A percentile compares a stretch with the other conserved stretches of the same genome.
Evolutionary conservation across 208 protist species (phyloP).

Genomic region (Phytomonas francai): DNA sequence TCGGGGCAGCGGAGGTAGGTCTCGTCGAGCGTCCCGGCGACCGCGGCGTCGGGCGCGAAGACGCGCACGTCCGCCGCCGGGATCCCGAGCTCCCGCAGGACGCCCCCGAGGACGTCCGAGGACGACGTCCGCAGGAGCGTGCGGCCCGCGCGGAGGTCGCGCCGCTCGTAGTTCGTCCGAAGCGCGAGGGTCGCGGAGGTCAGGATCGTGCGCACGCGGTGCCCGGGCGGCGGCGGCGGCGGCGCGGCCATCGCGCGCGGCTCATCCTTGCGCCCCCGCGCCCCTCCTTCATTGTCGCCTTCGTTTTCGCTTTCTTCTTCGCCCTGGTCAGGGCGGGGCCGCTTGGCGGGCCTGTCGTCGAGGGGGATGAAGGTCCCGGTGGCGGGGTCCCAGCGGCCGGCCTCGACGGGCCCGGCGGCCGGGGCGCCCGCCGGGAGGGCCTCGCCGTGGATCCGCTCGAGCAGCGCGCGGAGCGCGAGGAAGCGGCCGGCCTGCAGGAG

Average conservation of each 20-base stretch:
- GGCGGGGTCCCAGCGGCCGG: constrained; percentile 64
- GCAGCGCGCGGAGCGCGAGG: constrained; percentile 95
- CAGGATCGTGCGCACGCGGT: constrained; percentile 76
- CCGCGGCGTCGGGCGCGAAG: constrained; percentile 71
- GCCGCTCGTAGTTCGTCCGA: constrained; percentile 80
- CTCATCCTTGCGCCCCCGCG: constrained; percentile 33
- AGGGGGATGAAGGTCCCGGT: constrained; percentile 66
- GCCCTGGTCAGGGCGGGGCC: constrained; percentile 12
- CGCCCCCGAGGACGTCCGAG: constrained; percentile 60
- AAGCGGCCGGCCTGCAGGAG: constrained; percentile 97
- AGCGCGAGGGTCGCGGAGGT: constrained; percentile 90
- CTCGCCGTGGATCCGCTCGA: constrained; percentile 93
- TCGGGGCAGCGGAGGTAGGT: constrained; percentile 86
- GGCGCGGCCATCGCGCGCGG: constrained; percentile 78
- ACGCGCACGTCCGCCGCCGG: constrained; percentile 66
- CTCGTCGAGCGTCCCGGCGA: constrained; percentile 85
- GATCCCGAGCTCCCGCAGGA: constrained; percentile 66
- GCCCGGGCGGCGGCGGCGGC: constrained; percentile 36
- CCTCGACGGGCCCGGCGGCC: no score
- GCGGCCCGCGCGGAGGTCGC: constrained; percentile 62
- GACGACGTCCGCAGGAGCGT: constrained; percentile 76
- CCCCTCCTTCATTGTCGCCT: constrained; percentile 8
- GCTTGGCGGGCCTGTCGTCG: constrained; percentile 18
- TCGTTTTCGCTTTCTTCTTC: constrained; percentile 16
- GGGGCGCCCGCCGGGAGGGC: constrained; percentile 73